phyloP scores from a whole-genome alignment of 306 rosid genomes.

The Quercus wislizeni region DNA sequence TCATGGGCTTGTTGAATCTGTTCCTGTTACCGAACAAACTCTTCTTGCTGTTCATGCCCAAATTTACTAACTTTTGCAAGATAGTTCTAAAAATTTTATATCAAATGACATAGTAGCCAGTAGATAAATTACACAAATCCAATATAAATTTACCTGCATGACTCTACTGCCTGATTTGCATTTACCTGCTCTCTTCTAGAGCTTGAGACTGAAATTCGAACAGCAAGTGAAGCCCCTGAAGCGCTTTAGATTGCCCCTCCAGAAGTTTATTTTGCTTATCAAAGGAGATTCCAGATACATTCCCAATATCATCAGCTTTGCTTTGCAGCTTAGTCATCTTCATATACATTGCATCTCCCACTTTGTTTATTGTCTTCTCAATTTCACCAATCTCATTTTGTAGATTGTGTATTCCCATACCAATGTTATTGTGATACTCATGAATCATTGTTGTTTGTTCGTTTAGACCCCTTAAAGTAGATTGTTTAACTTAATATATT shows the following conservation, averaged over 20 bases:
- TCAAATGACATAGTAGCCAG: neutral
- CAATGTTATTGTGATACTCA: constrained; percentile 51
- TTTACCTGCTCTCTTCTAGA: constrained; percentile 73
- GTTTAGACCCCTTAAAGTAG: no score
- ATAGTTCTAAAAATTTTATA: constrained; percentile 37
- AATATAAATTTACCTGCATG: neutral
- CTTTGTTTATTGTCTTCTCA: constrained; percentile 53
- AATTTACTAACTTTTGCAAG: constrained; percentile 48
- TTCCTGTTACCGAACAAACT: constrained; percentile 52
- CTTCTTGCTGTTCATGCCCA: constrained; percentile 66
- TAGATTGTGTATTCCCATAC: constrained; percentile 46
- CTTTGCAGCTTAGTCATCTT: constrained; percentile 53
- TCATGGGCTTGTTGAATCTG: constrained; percentile 59
- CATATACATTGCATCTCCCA: constrained; percentile 59
- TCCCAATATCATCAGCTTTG: constrained; percentile 68
- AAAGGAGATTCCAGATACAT: constrained; percentile 60
- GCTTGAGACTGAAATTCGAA: constrained; percentile 66
- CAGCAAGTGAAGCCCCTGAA: constrained; percentile 46
- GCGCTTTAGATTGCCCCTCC: constrained; percentile 64
- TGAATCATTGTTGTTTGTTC: constrained; percentile 24
- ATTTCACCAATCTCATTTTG: constrained; percentile 54
- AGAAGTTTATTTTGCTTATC: constrained; percentile 71
- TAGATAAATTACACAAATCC: neutral
- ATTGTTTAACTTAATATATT: no score
- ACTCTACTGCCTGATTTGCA: neutral